Conservation (phyloP, 2,329 filamentous ascomycete genomes). For the Cordyceps fumosorosea region DNA sequence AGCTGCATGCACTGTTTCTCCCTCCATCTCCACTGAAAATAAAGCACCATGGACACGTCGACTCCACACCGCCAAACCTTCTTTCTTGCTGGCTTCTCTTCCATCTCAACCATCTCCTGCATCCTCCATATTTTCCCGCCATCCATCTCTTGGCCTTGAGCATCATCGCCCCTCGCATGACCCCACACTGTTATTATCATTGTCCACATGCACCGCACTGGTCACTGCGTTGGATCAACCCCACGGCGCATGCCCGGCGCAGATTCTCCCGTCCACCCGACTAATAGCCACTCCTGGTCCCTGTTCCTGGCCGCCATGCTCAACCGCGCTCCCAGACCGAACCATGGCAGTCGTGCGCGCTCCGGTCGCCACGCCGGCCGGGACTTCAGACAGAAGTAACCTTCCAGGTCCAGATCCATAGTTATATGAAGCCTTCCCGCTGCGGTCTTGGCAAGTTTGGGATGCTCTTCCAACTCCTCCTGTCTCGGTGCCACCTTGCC, state of each 20-base stretch:
- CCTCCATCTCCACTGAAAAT: background rate
- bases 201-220: slow-evolving; percentile 8
- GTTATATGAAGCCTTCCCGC: slow-evolving; percentile 4
- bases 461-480: slow-evolving; percentile 2
- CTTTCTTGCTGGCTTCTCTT: background rate
- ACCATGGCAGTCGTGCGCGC: background rate
- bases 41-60: background rate
- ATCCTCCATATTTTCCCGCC: background rate
- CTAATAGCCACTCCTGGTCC: background rate
- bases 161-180: background rate
- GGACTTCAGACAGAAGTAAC: background rate
- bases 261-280: background rate
- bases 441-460: background rate
- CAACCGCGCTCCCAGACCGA: background rate
- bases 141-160: background rate
- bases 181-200: background rate
- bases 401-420: background rate
- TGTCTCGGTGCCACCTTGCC: background rate
- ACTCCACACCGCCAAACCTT: background rate
- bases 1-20: too few relatives aligned
- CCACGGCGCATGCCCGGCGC: background rate
- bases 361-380: background rate
- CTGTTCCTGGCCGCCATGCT: background rate
- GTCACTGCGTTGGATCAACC: slow-evolving; percentile 6
- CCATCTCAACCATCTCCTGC: background rate